phyloP scores from a whole-genome alignment of 768 basidiomycete species.

The Tephrocybe rancida region DNA sequence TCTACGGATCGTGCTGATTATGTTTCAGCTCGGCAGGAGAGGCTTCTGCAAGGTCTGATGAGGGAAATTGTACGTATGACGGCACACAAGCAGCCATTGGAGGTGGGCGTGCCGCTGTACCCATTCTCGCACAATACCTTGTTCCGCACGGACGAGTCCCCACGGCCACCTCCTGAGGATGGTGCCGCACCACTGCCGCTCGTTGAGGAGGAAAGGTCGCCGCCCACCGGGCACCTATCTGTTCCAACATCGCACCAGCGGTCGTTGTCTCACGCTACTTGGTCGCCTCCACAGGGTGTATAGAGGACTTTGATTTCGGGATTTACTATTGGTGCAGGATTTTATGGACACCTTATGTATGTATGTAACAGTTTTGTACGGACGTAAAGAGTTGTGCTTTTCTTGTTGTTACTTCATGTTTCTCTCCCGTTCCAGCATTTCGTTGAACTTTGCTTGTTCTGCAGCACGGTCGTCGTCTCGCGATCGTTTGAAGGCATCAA shows the following conservation, averaged over 20 bases:
- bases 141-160: conserved; percentile 52
- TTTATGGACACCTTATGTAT: background rate
- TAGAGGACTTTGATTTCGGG: conserved; percentile 7
- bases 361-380: conserved; percentile 9
- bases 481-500: conserved; percentile 5
- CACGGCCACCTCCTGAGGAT: conserved; percentile 31
- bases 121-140: conserved; percentile 74
- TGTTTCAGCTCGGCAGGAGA: conserved; percentile 75
- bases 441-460: conserved; percentile 62
- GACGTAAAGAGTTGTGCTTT: conserved; percentile 5
- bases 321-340: background rate
- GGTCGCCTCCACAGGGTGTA: conserved; percentile 23
- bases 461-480: conserved; percentile 34
- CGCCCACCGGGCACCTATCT: conserved; percentile 12
- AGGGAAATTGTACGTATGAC: conserved; percentile 84
- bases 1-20: conserved; percentile 9
- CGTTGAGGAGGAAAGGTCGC: conserved; percentile 30
- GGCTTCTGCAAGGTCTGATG: conserved; percentile 81
- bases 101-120: conserved; percentile 80
- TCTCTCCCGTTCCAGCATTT: conserved; percentile 60
- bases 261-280: conserved; percentile 14
- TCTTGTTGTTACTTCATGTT: conserved; percentile 33
- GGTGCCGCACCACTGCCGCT: conserved; percentile 40
- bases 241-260: conserved; percentile 16
- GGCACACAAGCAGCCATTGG: conserved; percentile 75